phyloP scores from a whole-genome alignment of 345 rosid species.

The Adansonia digitata region DNA sequence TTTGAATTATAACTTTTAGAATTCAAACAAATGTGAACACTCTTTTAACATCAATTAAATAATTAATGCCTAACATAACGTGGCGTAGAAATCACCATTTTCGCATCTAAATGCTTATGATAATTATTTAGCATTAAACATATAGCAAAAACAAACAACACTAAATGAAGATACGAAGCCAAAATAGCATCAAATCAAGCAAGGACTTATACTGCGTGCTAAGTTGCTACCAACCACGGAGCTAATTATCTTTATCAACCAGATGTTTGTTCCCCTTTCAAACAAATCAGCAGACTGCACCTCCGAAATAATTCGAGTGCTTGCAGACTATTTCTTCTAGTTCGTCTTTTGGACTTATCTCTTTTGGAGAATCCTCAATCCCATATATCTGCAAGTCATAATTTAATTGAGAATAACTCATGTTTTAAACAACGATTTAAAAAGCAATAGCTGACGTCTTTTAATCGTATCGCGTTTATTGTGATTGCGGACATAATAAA shows the following conservation, averaged over 20 bases:
- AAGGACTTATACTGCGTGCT: not conserved
- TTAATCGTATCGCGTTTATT: too few relatives aligned
- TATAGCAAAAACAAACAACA: not conserved
- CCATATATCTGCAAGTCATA: slow-evolving; percentile 39
- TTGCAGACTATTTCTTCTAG: not conserved
- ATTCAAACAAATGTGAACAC: too few relatives aligned
- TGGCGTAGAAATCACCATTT: too few relatives aligned
- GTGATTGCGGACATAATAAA: too few relatives aligned
- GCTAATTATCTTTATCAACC: not conserved
- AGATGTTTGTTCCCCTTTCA: not conserved
- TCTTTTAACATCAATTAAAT: too few relatives aligned
- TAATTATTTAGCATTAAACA: not conserved
- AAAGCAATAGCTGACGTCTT: too few relatives aligned
- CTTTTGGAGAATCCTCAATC: slow-evolving; percentile 33
- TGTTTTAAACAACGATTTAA: not conserved
- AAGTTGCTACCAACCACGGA: not conserved
- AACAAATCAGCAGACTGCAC: not conserved
- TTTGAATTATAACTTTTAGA: too few relatives aligned
- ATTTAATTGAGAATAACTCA: not conserved
- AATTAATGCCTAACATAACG: too few relatives aligned
- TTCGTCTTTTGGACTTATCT: not conserved
- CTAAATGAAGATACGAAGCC: not conserved
- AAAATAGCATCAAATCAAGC: not conserved
- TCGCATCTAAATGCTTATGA: not conserved
- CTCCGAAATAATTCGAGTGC: not conserved